Evolutionary conservation across 331 rosid genomes (phyloP), one percentile per base, ranked within the genome.

Genomic region (Rhamnella rubrinervis): DNA sequence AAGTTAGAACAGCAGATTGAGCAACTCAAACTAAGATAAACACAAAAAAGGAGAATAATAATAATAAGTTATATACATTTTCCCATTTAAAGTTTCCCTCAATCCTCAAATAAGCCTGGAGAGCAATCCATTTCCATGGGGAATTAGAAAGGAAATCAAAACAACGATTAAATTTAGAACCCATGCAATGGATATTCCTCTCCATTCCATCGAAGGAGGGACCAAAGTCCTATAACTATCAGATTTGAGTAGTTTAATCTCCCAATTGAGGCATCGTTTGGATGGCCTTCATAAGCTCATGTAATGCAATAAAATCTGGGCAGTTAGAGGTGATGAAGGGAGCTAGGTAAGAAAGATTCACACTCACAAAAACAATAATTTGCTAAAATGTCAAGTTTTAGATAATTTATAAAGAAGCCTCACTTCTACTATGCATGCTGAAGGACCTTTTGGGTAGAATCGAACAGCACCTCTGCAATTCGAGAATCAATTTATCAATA

Each of bases 391-490:
- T 4, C 1, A 53, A 59, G 61, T 49, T 40, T 37, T 56, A 18
- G 77, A 55, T 19, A 23, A 46, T 20, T 37, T 49, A 56, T 28
- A 50, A 65, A 62, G 82, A 58, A 80, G 74, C 51, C 96, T 93
- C 77, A 93, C 98, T 73, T 93, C 97, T 56, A 93, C 83, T 1
- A 74, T 14, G 72, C 98, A 91, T 18, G 98, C 84, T 5, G 95
- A 83, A 51, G 98, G 80, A 61, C 97, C 91, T 81, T 87, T 91
- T 6, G 98, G 97, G 79, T 77, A 95, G 79, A 95, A 95, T 56
- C 97, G 92, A 65, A 95, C 98, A 56, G 95, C 96, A 59, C 97
- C 98, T 86, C 97, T 91, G 98, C 81, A 71, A 76, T 37, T 53
- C 10, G 71, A 81, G 75, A 70, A 71, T 69, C 77, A 76, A 68